Base-by-base conservation (phyloP, 2,329 filamentous ascomycete genomes). In the Chaetomiaceae sp. region DNA sequence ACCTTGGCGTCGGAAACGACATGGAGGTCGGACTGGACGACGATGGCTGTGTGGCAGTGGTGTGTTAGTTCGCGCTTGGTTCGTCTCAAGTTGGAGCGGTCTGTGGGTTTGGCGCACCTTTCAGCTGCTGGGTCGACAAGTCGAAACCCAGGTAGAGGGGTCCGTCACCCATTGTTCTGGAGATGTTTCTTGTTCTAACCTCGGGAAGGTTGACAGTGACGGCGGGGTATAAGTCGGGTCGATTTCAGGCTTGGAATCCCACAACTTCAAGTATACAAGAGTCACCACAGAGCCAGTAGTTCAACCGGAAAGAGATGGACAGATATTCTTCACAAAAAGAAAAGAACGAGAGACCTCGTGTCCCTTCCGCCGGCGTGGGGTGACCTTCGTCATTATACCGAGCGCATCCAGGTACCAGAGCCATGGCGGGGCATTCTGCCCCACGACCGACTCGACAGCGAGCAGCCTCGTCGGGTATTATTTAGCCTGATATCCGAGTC, bases 101-200 rank as follows among this genome's bases (percentile, higher is more conserved):
- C 9, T 23, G 19, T 34, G 29, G 27, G 34, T 3, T 4, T 29
- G 6, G 47, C 49, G n/a, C 19, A 84, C 89, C 91, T 80, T 99
- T 97, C 54, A 97, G 80, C 70, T 97, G 92, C 71, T 97, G 94
- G 54, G 94, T 97, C 39, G 91, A 96, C 56, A 97, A 85, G 73
- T 99, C 94, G 70, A 97, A 91, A 56, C 94, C 94, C 66, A 96
- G 78, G 68, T 95, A 96, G 57, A 95, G 75, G 17, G 88, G 85
- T 29, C 74, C 77, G 57, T 64, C 58, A 37, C 50, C 38, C 62
- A 63, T 63, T 37, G 40, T 59, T n/a, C 12, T 31, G 29, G 37
- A 22, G 19, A 19, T 29, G 31, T 34, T 15, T 29, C 14, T 15
- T 27, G 47, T 1, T 27, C 8, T 19, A 23, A 3, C 27, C 14